A percentile compares a stretch with the other conserved stretches of the same genome.
phyloP scores from a whole-genome alignment of 2,329 filamentous ascomycete species.

The Trichophyton schoenleinii region DNA sequence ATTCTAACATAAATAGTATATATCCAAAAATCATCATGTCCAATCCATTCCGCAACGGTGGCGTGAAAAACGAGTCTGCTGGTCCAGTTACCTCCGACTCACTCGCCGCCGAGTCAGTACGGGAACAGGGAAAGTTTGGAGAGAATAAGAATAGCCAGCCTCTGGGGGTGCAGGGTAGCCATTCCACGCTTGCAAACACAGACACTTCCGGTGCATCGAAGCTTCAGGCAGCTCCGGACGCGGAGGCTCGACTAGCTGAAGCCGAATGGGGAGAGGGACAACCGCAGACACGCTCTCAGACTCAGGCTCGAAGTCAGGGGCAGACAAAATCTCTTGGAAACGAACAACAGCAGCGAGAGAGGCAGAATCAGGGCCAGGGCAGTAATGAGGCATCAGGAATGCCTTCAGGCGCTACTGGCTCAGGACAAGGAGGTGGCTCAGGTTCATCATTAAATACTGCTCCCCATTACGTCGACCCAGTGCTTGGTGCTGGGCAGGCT shows the following conservation, averaged over 20 bases:
- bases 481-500: slow-evolving; percentile 17
- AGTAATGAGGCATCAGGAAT: neutral
- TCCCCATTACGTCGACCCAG: slow-evolving; percentile 29
- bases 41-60: slow-evolving; percentile 37
- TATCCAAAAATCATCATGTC: slow-evolving; percentile 22
- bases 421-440: slow-evolving; percentile 12
- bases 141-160: slow-evolving; percentile 45
- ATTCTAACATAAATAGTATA: neutral
- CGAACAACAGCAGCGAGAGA: neutral
- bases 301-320: slow-evolving; percentile 13
- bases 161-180: slow-evolving; percentile 38
- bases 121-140: slow-evolving; percentile 47
- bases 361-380: slow-evolving; percentile 4
- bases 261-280: slow-evolving; percentile 19
- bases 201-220: slow-evolving; percentile 42
- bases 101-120: slow-evolving; percentile 60
- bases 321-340: slow-evolving; percentile 15
- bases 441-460: slow-evolving; percentile 21
- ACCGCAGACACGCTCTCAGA: slow-evolving; percentile 16
- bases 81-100: slow-evolving; percentile 57
- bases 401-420: neutral
- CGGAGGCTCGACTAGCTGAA: slow-evolving; percentile 31
- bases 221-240: slow-evolving; percentile 38
- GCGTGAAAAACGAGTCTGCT: slow-evolving; percentile 45
- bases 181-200: slow-evolving; percentile 45